phyloP scores from a whole-genome alignment of 208 protist species.

The Crithidia brevicula region DNA sequence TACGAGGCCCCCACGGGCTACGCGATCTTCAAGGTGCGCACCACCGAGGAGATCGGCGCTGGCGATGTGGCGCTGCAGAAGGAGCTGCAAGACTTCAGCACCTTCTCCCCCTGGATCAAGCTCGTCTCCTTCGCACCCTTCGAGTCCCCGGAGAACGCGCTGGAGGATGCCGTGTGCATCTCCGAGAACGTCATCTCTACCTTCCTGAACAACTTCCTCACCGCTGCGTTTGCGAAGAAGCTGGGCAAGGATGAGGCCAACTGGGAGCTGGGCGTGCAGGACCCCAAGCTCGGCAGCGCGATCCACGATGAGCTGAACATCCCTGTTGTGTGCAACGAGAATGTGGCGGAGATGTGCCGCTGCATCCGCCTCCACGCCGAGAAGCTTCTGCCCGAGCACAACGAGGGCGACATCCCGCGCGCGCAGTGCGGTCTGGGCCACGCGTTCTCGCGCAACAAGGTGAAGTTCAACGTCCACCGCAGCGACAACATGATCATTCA shows the following conservation, averaged over 20 bases:
- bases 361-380: conserved; percentile 97
- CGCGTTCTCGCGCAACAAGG: conserved; percentile 98
- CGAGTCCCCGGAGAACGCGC: conserved; percentile 95
- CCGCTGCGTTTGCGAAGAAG: conserved; percentile 95
- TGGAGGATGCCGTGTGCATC: conserved; percentile 98
- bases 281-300: conserved; percentile 95
- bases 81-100: conserved; percentile 91
- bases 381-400: conserved; percentile 94
- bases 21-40: conserved; percentile 95
- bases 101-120: conserved; percentile 96
- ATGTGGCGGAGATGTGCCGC: conserved; percentile 90
- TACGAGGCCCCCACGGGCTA: conserved; percentile 98
- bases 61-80: conserved; percentile 92
- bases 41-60: conserved; percentile 95
- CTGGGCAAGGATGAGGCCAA: conserved; percentile 74
- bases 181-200: conserved; percentile 94
- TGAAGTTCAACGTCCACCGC: conserved; percentile 99
- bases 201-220: conserved; percentile 95
- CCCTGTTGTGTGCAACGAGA: conserved; percentile 91
- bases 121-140: conserved; percentile 97
- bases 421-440: conserved; percentile 99
- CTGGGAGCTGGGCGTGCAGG: conserved; percentile 95
- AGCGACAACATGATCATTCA: conserved; percentile 99
- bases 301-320: conserved; percentile 93
- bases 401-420: conserved; percentile 95